Evolutionary conservation across 768 basidiomycete species (phyloP).

Genomic region (Exidia glandulosa): DNA sequence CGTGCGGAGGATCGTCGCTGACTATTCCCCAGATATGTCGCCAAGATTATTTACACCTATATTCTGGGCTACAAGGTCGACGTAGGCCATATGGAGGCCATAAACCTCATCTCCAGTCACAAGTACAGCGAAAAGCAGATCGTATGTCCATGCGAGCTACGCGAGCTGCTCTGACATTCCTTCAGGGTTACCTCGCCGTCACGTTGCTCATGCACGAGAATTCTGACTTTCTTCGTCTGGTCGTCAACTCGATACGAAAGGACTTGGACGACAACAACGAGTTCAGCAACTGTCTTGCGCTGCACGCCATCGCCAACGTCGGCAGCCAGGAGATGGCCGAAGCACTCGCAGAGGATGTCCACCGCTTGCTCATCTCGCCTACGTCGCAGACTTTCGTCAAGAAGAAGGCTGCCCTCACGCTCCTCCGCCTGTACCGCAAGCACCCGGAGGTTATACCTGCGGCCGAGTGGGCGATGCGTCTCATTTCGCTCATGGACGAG

Average conservation of each 20-base stretch:
- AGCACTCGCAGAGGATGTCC: slow-evolving; percentile 85
- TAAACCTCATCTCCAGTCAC: slow-evolving; percentile 88
- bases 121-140: slow-evolving; percentile 99
- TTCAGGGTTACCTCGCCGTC: slow-evolving; percentile 91
- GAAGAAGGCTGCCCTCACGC: slow-evolving; percentile 94
- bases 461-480: slow-evolving; percentile 89
- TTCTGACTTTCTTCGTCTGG: slow-evolving; percentile 89
- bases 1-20: slow-evolving; percentile 1
- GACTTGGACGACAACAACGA: slow-evolving; percentile 93
- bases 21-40: slow-evolving; percentile 65
- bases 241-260: slow-evolving; percentile 97
- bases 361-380: slow-evolving; percentile 91
- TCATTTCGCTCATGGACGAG: slow-evolving; percentile 94
- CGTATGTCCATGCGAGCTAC: slow-evolving; percentile 29
- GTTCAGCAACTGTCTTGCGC: slow-evolving; percentile 87
- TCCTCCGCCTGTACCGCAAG: slow-evolving; percentile 89
- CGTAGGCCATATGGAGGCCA: slow-evolving; percentile 98
- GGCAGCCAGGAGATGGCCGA: slow-evolving; percentile 99
- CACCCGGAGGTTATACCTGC: slow-evolving; percentile 91
- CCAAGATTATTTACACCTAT: slow-evolving; percentile 98
- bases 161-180: slow-evolving; percentile 3
- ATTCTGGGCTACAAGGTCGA: slow-evolving; percentile 99
- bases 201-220: slow-evolving; percentile 98
- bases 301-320: slow-evolving; percentile 97
- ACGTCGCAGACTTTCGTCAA: slow-evolving; percentile 93